Evolutionary conservation across 805 yeast genomes (phyloP).

Genomic region (Komagataella ulmi): DNA sequence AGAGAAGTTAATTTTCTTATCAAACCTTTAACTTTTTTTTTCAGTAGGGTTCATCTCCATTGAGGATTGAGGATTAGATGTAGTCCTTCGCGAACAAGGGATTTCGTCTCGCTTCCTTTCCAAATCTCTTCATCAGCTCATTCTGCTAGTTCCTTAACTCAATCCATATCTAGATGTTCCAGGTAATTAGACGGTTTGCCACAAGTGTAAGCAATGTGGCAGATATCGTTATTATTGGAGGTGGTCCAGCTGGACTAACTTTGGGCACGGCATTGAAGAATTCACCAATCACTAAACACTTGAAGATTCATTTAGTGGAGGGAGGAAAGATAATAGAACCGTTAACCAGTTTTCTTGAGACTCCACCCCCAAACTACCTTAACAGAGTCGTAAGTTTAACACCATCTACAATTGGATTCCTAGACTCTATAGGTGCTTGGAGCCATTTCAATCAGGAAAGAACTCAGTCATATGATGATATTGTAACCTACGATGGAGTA

Average conservation of each 20-base stretch:
- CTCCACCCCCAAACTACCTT: conserved; percentile 40
- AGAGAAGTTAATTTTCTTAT: neutral
- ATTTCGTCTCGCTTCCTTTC: neutral
- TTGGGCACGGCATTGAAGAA: conserved; percentile 69
- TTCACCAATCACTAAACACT: conserved; percentile 44
- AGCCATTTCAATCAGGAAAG: conserved; percentile 53
- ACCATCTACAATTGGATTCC: conserved; percentile 58
- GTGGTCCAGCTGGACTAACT: conserved; percentile 94
- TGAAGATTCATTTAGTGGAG: conserved; percentile 63
- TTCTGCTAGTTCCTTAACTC: neutral
- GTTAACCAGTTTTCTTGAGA: conserved; percentile 29
- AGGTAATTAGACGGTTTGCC: neutral
- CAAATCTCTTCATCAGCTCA: neutral
- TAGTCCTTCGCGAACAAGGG: neutral
- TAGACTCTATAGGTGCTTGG: conserved; percentile 69
- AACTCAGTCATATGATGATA: conserved; percentile 65
- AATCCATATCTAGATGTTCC: neutral
- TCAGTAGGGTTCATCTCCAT: neutral
- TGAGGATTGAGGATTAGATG: no score
- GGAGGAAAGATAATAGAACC: conserved; percentile 40
- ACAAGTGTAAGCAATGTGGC: conserved; percentile 9
- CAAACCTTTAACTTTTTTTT: neutral
- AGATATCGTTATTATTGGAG: conserved; percentile 86
- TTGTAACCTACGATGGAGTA: conserved; percentile 79
- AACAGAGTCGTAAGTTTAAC: conserved; percentile 83